phyloP scores from a whole-genome alignment of 306 rosid species.

The Datisca glomerata region DNA sequence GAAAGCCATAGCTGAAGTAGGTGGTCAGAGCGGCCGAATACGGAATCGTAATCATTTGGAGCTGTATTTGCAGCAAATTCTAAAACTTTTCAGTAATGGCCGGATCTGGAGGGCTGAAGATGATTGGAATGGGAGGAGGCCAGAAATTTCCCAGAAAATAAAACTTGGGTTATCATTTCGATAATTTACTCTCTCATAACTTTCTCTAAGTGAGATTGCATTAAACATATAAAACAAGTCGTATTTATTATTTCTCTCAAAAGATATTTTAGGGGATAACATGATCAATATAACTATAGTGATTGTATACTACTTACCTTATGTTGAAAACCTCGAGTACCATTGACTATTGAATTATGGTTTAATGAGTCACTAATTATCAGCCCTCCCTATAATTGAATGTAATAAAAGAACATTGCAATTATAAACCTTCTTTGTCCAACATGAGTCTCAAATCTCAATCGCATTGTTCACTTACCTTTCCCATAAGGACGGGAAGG shows the following conservation, averaged over 20 bases:
- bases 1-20: slow-evolving; percentile 84
- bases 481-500: slow-evolving; percentile 67
- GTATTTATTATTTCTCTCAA: too few relatives aligned
- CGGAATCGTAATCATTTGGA: slow-evolving; percentile 68
- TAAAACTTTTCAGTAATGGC: too few relatives aligned
- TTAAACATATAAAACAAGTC: slow-evolving; percentile 24
- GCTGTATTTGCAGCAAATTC: too few relatives aligned
- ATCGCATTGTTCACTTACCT: slow-evolving; percentile 28
- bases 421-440: background rate
- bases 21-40: slow-evolving; percentile 83
- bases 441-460: background rate
- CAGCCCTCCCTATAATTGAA: slow-evolving; percentile 51
- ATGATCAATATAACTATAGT: too few relatives aligned
- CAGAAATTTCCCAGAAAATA: too few relatives aligned
- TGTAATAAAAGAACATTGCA: background rate
- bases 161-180: slow-evolving; percentile 86
- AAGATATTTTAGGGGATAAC: too few relatives aligned
- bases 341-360: slow-evolving; percentile 85
- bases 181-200: slow-evolving; percentile 87
- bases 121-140: too few relatives aligned
- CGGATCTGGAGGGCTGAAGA: too few relatives aligned
- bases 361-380: slow-evolving; percentile 87
- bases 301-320: slow-evolving; percentile 38
- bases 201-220: slow-evolving; percentile 71
- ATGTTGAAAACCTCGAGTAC: slow-evolving; percentile 89